phyloP scores from a whole-genome alignment of 225 moss, liverwort and hornwort genomes.

The Bryoerythrophyllum caledonicum region DNA sequence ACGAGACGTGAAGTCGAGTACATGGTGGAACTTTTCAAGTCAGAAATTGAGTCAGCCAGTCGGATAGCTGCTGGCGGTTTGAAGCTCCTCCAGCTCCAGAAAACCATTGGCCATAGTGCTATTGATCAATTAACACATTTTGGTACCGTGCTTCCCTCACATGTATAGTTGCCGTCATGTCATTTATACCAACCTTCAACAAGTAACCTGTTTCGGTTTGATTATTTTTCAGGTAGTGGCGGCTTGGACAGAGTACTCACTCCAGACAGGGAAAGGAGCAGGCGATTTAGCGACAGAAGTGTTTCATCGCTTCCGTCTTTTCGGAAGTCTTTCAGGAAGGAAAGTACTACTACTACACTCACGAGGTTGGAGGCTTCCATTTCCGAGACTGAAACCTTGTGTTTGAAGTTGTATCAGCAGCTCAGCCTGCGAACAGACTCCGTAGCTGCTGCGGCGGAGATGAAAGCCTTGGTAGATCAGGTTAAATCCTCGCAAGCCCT shows the following conservation, averaged over 20 bases:
- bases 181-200: not conserved
- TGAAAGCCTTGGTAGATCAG: conserved; percentile 56
- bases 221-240: conserved; percentile 65
- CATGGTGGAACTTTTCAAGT: conserved; percentile 76
- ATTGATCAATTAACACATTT: conserved; percentile 95
- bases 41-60: conserved; percentile 91
- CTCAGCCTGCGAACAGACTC: conserved; percentile 33
- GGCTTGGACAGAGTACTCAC: conserved; percentile 80
- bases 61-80: conserved; percentile 86
- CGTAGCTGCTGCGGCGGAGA: conserved; percentile 28
- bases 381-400: conserved; percentile 62
- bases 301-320: conserved; percentile 44
- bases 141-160: conserved; percentile 46
- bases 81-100: conserved; percentile 84
- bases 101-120: conserved; percentile 86
- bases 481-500: conserved; percentile 59
- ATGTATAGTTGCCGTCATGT: not conserved
- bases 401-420: conserved; percentile 59
- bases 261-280: conserved; percentile 62
- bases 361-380: conserved; percentile 72
- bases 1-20: conserved; percentile 90
- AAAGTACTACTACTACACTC: conserved; percentile 37
- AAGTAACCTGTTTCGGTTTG: not conserved
- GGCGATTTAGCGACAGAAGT: conserved; percentile 52
- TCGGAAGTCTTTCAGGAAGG: conserved; percentile 44